Conservation (phyloP, 495 filamentous ascomycete species). For the Aspergillus ostianus region DNA sequence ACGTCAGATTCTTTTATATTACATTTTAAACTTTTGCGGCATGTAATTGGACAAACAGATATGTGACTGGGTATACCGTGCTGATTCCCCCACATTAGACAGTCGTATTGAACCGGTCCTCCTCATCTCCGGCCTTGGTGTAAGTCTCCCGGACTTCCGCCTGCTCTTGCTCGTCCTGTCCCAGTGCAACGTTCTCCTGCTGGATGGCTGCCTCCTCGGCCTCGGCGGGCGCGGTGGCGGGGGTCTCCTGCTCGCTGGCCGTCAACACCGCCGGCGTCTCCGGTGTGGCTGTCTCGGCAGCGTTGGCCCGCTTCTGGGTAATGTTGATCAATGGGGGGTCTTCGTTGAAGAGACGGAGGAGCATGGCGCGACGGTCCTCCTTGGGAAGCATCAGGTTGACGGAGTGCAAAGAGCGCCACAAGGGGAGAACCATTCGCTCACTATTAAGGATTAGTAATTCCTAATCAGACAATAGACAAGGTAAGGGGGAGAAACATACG, state of each 20-base stretch:
- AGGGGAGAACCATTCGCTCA: slow-evolving; percentile 80
- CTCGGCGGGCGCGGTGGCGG: slow-evolving; percentile 23
- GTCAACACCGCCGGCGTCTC: slow-evolving; percentile 23
- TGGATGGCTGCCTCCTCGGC: slow-evolving; percentile 38
- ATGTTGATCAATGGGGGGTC: slow-evolving; percentile 60
- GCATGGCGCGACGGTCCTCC: slow-evolving; percentile 89
- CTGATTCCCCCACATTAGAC: slow-evolving; percentile 25
- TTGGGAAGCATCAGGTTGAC: slow-evolving; percentile 97
- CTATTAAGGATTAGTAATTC: slow-evolving; percentile 26
- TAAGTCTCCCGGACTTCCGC: slow-evolving; percentile 40
- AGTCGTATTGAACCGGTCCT: slow-evolving; percentile 44
- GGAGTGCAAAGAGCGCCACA: slow-evolving; percentile 85
- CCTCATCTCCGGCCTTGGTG: slow-evolving; percentile 40
- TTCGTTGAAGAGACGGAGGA: slow-evolving; percentile 88
- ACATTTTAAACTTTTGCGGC: no score
- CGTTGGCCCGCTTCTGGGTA: slow-evolving; percentile 44
- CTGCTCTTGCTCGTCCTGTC: slow-evolving; percentile 40
- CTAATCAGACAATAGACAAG: slow-evolving; percentile 3
- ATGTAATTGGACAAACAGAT: no score
- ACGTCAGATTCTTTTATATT: no score
- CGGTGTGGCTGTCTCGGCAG: slow-evolving; percentile 13
- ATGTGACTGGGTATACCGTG: background rate
- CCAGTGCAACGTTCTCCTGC: slow-evolving; percentile 36
- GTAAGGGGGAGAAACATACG: slow-evolving; percentile 33
- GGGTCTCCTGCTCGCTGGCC: slow-evolving; percentile 15